phyloP scores from a whole-genome alignment of 148 eudicot species.

The Rhododendron williamsianum region DNA sequence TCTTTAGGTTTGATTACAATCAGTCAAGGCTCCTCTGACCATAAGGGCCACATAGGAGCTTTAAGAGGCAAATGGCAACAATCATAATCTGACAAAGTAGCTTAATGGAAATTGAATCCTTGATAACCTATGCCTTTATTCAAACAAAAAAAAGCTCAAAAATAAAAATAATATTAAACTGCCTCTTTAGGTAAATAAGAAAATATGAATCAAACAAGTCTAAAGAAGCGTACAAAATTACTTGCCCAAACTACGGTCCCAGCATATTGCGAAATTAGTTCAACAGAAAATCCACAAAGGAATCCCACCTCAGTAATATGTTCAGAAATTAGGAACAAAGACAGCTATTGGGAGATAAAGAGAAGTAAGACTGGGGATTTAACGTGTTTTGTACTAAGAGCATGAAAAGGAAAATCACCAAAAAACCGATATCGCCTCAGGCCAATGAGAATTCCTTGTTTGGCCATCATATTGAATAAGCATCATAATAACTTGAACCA shows the following conservation, averaged over 20 bases:
- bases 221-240: background rate
- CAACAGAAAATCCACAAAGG: background rate
- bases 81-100: background rate
- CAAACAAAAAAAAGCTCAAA: background rate
- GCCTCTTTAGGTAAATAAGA: background rate
- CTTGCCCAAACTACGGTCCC: background rate
- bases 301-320: background rate
- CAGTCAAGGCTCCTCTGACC: background rate
- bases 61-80: background rate
- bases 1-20: background rate
- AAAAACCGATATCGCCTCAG: slow-evolving; percentile 50
- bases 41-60: background rate
- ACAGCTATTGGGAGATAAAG: background rate
- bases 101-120: background rate
- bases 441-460: slow-evolving; percentile 65
- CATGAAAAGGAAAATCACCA: slow-evolving; percentile 31
- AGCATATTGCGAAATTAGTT: background rate
- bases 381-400: background rate
- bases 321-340: background rate
- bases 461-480: slow-evolving; percentile 7
- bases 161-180: background rate
- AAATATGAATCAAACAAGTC: background rate
- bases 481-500: background rate
- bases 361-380: background rate
- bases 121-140: background rate